Evolutionary conservation across 2,329 filamentous ascomycete species (phyloP).

Genomic region (Fusarium begoniae): DNA sequence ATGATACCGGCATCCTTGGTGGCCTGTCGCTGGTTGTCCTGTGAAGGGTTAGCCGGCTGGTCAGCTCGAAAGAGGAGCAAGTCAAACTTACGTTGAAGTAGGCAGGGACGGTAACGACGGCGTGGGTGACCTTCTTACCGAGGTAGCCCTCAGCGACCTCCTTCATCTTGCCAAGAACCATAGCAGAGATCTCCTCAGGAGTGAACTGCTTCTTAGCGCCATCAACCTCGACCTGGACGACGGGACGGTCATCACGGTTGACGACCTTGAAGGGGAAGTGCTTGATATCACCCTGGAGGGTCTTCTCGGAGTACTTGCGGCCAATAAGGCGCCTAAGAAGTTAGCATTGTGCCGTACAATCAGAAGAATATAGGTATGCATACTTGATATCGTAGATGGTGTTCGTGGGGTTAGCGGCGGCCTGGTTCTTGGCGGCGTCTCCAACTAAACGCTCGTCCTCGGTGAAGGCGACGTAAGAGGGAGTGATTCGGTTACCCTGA

Average conservation of each 20-base stretch:
- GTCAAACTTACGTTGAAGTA: conserved; percentile 79
- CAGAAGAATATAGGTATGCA: conserved; percentile 51
- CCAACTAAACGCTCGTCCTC: conserved; percentile 96
- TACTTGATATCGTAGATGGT: conserved; percentile 88
- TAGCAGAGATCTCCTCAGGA: conserved; percentile 82
- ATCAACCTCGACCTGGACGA: conserved; percentile 77
- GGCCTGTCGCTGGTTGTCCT: conserved; percentile 92
- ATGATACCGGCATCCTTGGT: conserved; percentile 95
- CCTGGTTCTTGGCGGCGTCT: conserved; percentile 98
- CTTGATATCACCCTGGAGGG: conserved; percentile 94
- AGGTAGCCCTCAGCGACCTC: conserved; percentile 82
- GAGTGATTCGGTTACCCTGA: conserved; percentile 95
- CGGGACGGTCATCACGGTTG: conserved; percentile 89
- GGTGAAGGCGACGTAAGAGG: conserved; percentile 95
- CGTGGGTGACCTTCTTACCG: conserved; percentile 84
- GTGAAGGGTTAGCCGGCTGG: conserved; percentile 34
- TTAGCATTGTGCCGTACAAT: conserved; percentile 27
- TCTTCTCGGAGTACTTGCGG: conserved; percentile 83
- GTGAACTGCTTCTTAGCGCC: conserved; percentile 76
- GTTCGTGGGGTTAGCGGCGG: conserved; percentile 77
- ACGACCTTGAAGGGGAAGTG: conserved; percentile 97
- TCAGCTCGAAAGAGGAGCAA: too few species aligned
- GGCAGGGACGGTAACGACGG: conserved; percentile 92
- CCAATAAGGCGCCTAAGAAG: conserved; percentile 78
- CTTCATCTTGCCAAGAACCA: conserved; percentile 88